Evolutionary conservation across 805 yeast species (phyloP).

Genomic region (Metschnikowia continentalis): DNA sequence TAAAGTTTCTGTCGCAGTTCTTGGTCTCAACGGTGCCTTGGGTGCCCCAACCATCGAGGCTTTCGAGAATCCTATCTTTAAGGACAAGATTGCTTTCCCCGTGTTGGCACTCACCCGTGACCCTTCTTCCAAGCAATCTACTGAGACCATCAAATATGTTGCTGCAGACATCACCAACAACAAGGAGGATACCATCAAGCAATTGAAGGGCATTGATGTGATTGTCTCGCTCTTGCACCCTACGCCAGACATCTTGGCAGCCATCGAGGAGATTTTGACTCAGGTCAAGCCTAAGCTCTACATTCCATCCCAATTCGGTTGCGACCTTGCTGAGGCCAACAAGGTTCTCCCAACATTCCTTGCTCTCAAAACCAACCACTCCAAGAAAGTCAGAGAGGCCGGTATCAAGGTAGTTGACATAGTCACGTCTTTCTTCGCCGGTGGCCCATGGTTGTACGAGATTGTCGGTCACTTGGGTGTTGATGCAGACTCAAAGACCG

Average conservation of each 20-base stretch:
- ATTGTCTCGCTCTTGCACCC: conserved; percentile 42
- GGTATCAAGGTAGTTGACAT: conserved; percentile 49
- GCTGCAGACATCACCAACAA: conserved; percentile 27
- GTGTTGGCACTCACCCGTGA: conserved; percentile 49
- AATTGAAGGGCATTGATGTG: conserved; percentile 47
- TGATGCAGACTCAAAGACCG: conserved; percentile 27
- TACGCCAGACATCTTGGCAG: conserved; percentile 25
- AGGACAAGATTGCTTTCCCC: conserved; percentile 43
- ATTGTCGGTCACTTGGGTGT: conserved; percentile 33
- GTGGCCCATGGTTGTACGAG: conserved; percentile 32
- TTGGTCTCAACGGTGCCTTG: conserved; percentile 51
- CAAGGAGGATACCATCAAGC: conserved; percentile 22
- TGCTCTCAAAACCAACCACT: conserved; percentile 31
- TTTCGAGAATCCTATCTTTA: conserved; percentile 39
- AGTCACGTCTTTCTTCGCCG: conserved; percentile 35
- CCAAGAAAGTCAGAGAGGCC: conserved; percentile 33
- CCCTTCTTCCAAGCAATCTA: conserved; percentile 26
- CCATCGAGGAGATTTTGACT: conserved; percentile 36
- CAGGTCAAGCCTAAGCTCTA: conserved; percentile 46
- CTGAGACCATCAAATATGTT: conserved; percentile 39
- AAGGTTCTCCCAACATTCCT: conserved; percentile 33
- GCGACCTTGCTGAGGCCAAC: conserved; percentile 31
- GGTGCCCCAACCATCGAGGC: conserved; percentile 48
- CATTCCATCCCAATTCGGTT: conserved; percentile 61
- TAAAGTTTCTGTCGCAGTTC: conserved; percentile 41